These are phyloP conservation scores for Epichloe festucae DNA, from an alignment of 2,329 filamentous ascomycete species.

Conservation along the genomic window DNA sequence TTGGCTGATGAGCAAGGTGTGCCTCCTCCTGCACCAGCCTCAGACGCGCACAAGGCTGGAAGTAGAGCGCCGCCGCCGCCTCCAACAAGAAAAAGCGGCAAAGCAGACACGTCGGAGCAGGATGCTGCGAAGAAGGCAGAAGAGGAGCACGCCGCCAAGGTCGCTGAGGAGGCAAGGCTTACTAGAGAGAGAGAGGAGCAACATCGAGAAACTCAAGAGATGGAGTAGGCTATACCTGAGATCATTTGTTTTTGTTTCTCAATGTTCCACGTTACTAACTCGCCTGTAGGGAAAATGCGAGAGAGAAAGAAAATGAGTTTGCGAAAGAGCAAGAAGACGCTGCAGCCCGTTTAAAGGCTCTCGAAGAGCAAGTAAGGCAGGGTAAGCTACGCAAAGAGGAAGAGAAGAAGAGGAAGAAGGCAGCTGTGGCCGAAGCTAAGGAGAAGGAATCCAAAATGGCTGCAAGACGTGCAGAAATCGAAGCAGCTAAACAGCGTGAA, in stretches of 20 bases:
- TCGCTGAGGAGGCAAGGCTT: slow-evolving; percentile 52
- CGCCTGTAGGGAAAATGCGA: slow-evolving; percentile 52
- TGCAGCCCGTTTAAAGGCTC: slow-evolving; percentile 68
- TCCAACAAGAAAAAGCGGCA: slow-evolving; percentile 57
- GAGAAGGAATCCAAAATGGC: slow-evolving; percentile 79
- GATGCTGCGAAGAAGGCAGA: slow-evolving; percentile 44
- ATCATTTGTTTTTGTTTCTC: not conserved
- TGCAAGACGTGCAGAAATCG: slow-evolving; percentile 79
- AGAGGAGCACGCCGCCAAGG: slow-evolving; percentile 40
- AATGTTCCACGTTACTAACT: slow-evolving; percentile 13
- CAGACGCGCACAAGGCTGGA: slow-evolving; percentile 32
- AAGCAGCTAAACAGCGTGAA: slow-evolving; percentile 80
- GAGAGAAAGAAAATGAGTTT: slow-evolving; percentile 66
- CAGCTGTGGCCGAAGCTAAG: slow-evolving; percentile 71
- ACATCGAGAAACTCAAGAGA: slow-evolving; percentile 54
- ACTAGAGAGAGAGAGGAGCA: slow-evolving; percentile 60
- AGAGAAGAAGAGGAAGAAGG: slow-evolving; percentile 86
- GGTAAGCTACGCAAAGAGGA: slow-evolving; percentile 94
- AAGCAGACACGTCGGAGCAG: slow-evolving; percentile 44
- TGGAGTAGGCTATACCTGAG: slow-evolving; percentile 62
- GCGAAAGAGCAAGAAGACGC: slow-evolving; percentile 68
- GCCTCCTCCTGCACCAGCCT: slow-evolving; percentile 46
- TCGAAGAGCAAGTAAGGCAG: slow-evolving; percentile 87
- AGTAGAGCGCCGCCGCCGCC: slow-evolving; percentile 63
- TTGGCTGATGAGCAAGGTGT: slow-evolving; percentile 63